Evolutionary conservation across 345 rosid genomes (phyloP).

Genomic region (Dipteronia dyeriana): DNA sequence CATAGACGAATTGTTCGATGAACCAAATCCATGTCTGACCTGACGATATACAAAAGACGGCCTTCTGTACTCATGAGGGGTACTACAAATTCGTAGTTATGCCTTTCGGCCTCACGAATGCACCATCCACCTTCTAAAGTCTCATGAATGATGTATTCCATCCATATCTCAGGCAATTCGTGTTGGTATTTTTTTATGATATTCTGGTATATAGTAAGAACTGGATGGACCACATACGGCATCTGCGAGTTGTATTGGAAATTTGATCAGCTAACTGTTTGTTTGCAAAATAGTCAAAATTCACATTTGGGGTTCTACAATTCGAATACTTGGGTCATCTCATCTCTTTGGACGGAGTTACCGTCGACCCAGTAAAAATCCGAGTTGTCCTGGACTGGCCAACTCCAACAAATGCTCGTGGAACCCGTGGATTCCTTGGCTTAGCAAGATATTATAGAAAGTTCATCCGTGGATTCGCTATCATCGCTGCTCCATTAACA

Average conservation of each 20-base stretch:
- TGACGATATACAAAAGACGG: not conserved
- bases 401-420: not conserved
- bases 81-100: too few relatives aligned
- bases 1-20: not conserved
- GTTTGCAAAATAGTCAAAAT: not conserved
- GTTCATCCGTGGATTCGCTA: too few relatives aligned
- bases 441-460: too few relatives aligned
- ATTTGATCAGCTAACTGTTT: not conserved
- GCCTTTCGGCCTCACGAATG: too few relatives aligned
- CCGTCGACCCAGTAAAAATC: not conserved
- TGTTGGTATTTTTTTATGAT: too few relatives aligned
- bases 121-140: too few relatives aligned
- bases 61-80: too few relatives aligned
- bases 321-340: not conserved
- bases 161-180: too few relatives aligned
- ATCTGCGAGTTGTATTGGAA: not conserved
- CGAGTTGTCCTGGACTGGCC: not conserved
- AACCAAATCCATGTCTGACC: too few relatives aligned
- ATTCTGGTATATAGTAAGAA: not conserved
- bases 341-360: not conserved
- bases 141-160: too few relatives aligned
- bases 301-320: not conserved
- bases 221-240: not conserved
- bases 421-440: not conserved
- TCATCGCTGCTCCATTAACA: too few relatives aligned